These are phyloP conservation scores for Phialophora verrucosa DNA, from an alignment of 2,329 filamentous ascomycete species.

Conservation along the genomic window DNA sequence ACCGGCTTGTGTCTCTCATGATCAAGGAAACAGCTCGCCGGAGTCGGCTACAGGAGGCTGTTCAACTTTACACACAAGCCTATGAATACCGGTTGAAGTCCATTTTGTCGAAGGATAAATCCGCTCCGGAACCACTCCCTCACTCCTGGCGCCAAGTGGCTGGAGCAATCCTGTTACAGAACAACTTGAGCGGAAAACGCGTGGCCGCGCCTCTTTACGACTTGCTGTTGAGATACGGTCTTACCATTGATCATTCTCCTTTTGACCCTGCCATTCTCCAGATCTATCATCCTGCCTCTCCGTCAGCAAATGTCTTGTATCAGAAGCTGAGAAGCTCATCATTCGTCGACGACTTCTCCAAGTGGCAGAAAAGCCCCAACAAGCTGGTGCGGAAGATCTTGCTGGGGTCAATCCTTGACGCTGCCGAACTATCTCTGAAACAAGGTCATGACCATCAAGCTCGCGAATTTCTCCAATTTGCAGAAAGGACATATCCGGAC, in stretches of 20 bases:
- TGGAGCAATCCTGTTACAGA: conserved; percentile 40
- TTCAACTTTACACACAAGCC: conserved; percentile 36
- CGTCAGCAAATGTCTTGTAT: conserved; percentile 38
- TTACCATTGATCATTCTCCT: conserved; percentile 21
- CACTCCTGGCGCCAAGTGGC: conserved; percentile 36
- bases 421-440: conserved; percentile 47
- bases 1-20: conserved; percentile 35
- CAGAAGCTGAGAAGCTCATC: conserved; percentile 34
- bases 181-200: conserved; percentile 31
- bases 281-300: conserved; percentile 48
- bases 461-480: conserved; percentile 34
- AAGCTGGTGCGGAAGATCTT: conserved; percentile 41
- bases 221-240: conserved; percentile 16
- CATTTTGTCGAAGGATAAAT: conserved; percentile 30
- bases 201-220: conserved; percentile 45
- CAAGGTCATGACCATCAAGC: conserved; percentile 37
- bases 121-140: conserved; percentile 15
- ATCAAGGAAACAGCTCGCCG: conserved; percentile 32
- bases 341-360: conserved; percentile 32
- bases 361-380: conserved; percentile 27
- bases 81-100: conserved; percentile 34
- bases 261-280: conserved; percentile 43
- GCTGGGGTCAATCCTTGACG: conserved; percentile 46
- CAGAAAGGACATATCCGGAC: conserved; percentile 35
- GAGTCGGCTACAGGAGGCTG: conserved; percentile 31